Conservation (phyloP, 352 stramenopile species). For the Globisporangium mamillatum region DNA sequence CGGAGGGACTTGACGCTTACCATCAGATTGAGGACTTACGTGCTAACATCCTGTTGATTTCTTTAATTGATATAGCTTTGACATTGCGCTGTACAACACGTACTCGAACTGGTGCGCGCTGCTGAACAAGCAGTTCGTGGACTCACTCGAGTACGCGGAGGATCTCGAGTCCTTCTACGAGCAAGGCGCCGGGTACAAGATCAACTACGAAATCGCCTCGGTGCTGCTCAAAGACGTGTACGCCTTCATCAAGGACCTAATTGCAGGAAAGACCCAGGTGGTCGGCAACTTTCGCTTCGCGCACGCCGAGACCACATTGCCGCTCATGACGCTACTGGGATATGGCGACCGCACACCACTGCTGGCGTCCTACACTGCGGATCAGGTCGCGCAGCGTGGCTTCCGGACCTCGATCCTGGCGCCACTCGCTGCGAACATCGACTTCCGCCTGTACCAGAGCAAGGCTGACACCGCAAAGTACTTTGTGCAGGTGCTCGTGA, state of each 20-base stretch:
- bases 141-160: constrained; percentile 38
- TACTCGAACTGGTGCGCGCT: constrained; percentile 45
- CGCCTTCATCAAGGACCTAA: constrained; percentile 22
- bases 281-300: constrained; percentile 48
- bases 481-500: constrained; percentile 36
- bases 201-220: constrained; percentile 54
- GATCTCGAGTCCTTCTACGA: constrained; percentile 52
- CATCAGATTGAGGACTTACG: not conserved
- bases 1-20: too few relatives aligned
- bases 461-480: constrained; percentile 14
- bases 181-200: constrained; percentile 36
- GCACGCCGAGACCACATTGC: constrained; percentile 54
- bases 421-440: constrained; percentile 51
- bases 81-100: constrained; percentile 43
- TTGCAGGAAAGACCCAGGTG: constrained; percentile 7
- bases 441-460: constrained; percentile 39
- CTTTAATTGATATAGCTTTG: constrained; percentile 23
- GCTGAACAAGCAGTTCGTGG: constrained; percentile 25
- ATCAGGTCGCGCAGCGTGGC: constrained; percentile 26
- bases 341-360: constrained; percentile 31
- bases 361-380: constrained; percentile 23
- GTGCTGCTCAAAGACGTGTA: constrained; percentile 38
- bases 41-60: not conserved
- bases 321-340: constrained; percentile 42
- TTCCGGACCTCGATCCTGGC: constrained; percentile 41